Evolutionary conservation across 345 rosid genomes (phyloP).

Genomic region (Physaria fendleri): DNA sequence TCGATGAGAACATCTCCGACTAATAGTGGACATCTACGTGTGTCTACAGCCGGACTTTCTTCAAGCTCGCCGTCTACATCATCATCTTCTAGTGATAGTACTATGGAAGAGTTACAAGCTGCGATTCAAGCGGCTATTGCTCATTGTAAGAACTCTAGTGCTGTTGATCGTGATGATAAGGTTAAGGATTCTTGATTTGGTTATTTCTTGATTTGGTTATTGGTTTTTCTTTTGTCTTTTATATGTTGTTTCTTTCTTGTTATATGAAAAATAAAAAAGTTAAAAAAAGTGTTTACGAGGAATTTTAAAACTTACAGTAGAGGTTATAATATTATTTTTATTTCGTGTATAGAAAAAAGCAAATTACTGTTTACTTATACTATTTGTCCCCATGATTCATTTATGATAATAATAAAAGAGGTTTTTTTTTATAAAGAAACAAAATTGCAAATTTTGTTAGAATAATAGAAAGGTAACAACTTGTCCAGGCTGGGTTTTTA

Average conservation of each 20-base stretch:
- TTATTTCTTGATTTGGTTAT: too few species aligned
- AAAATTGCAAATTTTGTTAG: neutral
- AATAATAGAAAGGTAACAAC: slow-evolving; percentile 18
- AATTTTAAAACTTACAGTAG: slow-evolving; percentile 6
- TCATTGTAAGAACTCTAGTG: slow-evolving; percentile 90
- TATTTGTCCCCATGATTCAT: slow-evolving; percentile 10
- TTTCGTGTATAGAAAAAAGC: slow-evolving; percentile 10
- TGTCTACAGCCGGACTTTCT: slow-evolving; percentile 33
- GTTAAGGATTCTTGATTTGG: slow-evolving; percentile 30
- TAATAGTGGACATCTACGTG: slow-evolving; percentile 54
- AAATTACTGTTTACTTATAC: slow-evolving; percentile 5
- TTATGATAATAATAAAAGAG: neutral
- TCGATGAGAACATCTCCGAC: slow-evolving; percentile 85
- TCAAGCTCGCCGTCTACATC: slow-evolving; percentile 31
- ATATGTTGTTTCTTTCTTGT: slow-evolving; percentile 14
- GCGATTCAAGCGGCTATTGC: slow-evolving; percentile 98
- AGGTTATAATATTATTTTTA: neutral
- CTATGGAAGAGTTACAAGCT: slow-evolving; percentile 94
- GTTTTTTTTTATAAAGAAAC: neutral
- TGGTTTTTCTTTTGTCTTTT: slow-evolving; percentile 21
- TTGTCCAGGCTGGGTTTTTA: slow-evolving; percentile 26
- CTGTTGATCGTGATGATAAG: slow-evolving; percentile 32
- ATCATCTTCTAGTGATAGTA: slow-evolving; percentile 55
- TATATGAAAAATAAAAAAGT: neutral
- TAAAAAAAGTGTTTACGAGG: slow-evolving; percentile 13